phyloP scores from a whole-genome alignment of 345 rosid species.

The Eucalyptus sp. region DNA sequence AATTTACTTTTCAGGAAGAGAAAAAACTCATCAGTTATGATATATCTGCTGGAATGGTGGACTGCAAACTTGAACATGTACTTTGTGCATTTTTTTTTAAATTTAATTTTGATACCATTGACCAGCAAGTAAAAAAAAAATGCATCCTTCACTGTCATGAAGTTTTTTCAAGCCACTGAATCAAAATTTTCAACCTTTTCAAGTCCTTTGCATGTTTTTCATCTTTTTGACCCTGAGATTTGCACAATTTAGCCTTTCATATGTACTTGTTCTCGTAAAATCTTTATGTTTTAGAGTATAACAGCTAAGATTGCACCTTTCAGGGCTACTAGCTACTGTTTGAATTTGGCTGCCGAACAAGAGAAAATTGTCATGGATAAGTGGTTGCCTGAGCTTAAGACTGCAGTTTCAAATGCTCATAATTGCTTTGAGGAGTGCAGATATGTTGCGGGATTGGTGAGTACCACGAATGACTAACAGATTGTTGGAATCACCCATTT shows the following conservation, averaged over 20 bases:
- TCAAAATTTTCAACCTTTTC: not conserved
- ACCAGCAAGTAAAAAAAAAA: not conserved
- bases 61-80: not conserved
- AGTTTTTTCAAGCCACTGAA: not conserved
- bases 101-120: not conserved
- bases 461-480: conserved; percentile 1
- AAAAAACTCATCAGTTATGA: not conserved
- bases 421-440: conserved; percentile 67
- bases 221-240: not conserved
- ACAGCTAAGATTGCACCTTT: not conserved
- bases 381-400: conserved; percentile 87
- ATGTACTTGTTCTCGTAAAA: not conserved
- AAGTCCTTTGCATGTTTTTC: not conserved
- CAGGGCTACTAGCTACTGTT: conserved; percentile 71
- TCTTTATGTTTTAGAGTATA: not conserved
- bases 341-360: conserved; percentile 77
- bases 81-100: not conserved
- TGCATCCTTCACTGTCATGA: not conserved
- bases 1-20: not conserved
- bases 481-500: not conserved
- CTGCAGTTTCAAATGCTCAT: conserved; percentile 58
- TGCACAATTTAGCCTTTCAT: not conserved
- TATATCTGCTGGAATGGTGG: not conserved
- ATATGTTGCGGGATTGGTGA: conserved; percentile 75
- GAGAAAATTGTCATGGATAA: conserved; percentile 57